Evolutionary conservation across 78 protist genomes (phyloP), one percentile per base, ranked within the genome.

Genomic region (Cavenderia fasciculata): DNA sequence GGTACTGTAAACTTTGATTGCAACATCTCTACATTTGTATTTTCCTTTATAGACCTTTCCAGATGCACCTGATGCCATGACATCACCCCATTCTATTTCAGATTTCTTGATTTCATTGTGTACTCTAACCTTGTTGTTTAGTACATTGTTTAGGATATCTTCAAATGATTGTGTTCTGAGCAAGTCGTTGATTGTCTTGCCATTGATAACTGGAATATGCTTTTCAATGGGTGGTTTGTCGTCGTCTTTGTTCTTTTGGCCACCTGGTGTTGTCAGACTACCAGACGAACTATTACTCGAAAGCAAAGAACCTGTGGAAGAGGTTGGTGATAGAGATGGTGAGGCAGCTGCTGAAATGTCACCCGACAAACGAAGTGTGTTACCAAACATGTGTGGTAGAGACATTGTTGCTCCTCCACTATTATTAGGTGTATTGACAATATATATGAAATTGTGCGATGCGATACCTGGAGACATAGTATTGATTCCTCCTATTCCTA

Each of bases 1-100:
- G 2, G 78, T 5, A 68, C 78, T 68, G 36, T 77, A 87, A 12
- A 68, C 86, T 61, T 87, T 87, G 51, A 87, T 87, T 16, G 93
- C 93, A 11, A 87, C 86, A 29, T 87, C 86, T 74, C 40, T 87
- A 47, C 86, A 75, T 59, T 46, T 74, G 46, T 66, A 87, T 10
- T 14, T 40, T 29, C 93, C 93, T 40, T 47, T 40, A 63, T 74
- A 51, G 21, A 87, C 93, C 40, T 87, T 87, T 36, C 88, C 93
- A 44, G 76, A 62, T 19, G 93, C 93, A 69, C 93, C 93, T 7
- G 71, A 14, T 6, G 93, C 93, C 5, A 87, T 74, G 12, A 87
- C 56, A 1, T 74, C 86, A n/a, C 76, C 86, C 34, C 68, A 59
- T 23, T 33, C 31, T 19, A 87, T 46, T 1, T 87, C 86, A 0